Conservation (phyloP, 345 rosid genomes). For the Eucalyptus decipiens region DNA sequence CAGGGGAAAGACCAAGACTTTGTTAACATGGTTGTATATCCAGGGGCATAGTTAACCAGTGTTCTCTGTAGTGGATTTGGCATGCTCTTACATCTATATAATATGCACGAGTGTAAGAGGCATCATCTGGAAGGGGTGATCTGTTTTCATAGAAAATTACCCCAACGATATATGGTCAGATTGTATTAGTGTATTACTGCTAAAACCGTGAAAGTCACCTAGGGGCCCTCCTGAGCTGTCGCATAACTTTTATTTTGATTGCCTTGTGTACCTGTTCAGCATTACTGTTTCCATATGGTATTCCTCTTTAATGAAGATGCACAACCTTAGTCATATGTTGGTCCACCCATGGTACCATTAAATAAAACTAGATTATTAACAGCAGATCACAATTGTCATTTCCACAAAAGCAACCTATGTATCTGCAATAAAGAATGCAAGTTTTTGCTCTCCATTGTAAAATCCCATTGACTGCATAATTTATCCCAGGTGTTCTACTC, state of each 20-base stretch:
- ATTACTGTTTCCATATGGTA: background rate
- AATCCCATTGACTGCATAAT: background rate
- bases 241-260: background rate
- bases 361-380: background rate
- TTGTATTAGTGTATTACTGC: background rate
- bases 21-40: background rate
- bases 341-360: background rate
- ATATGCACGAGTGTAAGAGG: background rate
- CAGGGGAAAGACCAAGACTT: background rate
- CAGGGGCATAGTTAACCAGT: background rate
- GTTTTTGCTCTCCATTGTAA: background rate
- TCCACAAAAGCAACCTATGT: background rate
- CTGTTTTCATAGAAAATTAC: background rate
- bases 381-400: background rate
- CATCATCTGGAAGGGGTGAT: background rate
- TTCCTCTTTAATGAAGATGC: background rate
- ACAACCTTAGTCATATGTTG: background rate
- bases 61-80: background rate
- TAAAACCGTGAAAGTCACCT: background rate
- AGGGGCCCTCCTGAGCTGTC: background rate
- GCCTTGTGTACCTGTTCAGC: background rate
- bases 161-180: background rate
- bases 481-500: background rate
- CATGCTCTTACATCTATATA: background rate
- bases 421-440: background rate